Evolutionary conservation across 768 basidiomycete genomes (phyloP), one percentile per base, ranked within the genome.

Genomic region (Mycena galopus): DNA sequence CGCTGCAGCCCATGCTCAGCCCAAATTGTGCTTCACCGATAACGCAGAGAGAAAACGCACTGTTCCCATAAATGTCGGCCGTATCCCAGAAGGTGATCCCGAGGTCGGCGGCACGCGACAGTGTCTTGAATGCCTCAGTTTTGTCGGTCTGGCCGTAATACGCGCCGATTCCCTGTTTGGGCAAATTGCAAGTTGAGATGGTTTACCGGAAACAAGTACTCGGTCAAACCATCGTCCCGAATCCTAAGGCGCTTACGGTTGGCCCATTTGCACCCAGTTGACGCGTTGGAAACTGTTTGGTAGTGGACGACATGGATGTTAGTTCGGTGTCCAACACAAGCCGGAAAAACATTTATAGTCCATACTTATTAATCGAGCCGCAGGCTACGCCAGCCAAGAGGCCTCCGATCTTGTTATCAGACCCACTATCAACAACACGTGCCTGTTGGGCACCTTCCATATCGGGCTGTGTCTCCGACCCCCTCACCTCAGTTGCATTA

Each of bases 151-250:
- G 59, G 11, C 77, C 77, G 44, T 77, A 77, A 44, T 44, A 76
- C 6, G 77, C 73, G n/a, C 71, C 69, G 27, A 75, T 65, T 6
- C 72, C 70, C 71, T 70, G 11, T 4, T 16, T n/a, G n/a, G n/a
- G n/a, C n/a, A 5, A 32, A 12, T 21, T 27, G 11, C n/a, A n/a
- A 42, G 29, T 23, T 17, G 23, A 16, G 39, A 10, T 16, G 56
- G 14, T 9, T 11, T 42, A 6, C 11, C 37, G 12, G n/a, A 16
- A 5, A 23, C 29, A 9, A 19, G 16, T 5, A 17, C 10, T 4
- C 4, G 30, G 16, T 29, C 30, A 32, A n/a, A 86, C 87, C 87
- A 88, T 88, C 21, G 82, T 81, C 19, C 88, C 88, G 63, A 85
- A 87, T 7, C 87, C 87, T 6, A 89, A 80, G 47, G 86, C 83